Evolutionary conservation across 805 yeast genomes (phyloP).

Genomic region (Candida krabiensis): DNA sequence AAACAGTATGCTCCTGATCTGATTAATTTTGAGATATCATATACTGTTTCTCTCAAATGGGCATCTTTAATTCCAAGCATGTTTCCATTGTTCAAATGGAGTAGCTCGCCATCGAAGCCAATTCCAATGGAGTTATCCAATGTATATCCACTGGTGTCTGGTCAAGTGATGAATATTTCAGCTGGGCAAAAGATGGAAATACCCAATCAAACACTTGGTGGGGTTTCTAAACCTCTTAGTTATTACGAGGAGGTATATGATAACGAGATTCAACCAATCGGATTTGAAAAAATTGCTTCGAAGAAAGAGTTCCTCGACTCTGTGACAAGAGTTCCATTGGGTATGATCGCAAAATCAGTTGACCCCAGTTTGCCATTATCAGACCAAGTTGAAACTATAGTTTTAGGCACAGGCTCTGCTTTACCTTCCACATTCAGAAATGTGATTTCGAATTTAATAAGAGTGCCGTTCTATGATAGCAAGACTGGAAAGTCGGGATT

Average conservation of each 20-base stretch:
- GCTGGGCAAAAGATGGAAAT: constrained; percentile 16
- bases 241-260: constrained; percentile 28
- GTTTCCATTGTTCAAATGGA: constrained; percentile 42
- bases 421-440: constrained; percentile 82
- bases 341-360: constrained; percentile 6
- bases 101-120: constrained; percentile 26
- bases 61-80: constrained; percentile 48
- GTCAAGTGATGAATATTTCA: constrained; percentile 25
- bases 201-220: constrained; percentile 4
- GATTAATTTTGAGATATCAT: constrained; percentile 56
- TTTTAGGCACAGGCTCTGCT: constrained; percentile 93
- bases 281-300: constrained; percentile 6
- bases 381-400: constrained; percentile 64
- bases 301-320: constrained; percentile 12
- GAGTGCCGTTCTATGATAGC: constrained; percentile 52
- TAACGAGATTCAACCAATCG: constrained; percentile 22
- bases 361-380: constrained; percentile 28
- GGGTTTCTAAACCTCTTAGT: constrained; percentile 20
- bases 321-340: neutral
- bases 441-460: constrained; percentile 75
- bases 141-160: constrained; percentile 31
- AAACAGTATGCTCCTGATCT: constrained; percentile 59
- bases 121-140: constrained; percentile 25
- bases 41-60: constrained; percentile 53
- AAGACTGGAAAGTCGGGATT: constrained; percentile 15